A percentile compares a stretch with the other conserved stretches of the same genome.
Conservation (phyloP, 2,329 filamentous ascomycete genomes). For the Chrysoporthe austroafricana region DNA sequence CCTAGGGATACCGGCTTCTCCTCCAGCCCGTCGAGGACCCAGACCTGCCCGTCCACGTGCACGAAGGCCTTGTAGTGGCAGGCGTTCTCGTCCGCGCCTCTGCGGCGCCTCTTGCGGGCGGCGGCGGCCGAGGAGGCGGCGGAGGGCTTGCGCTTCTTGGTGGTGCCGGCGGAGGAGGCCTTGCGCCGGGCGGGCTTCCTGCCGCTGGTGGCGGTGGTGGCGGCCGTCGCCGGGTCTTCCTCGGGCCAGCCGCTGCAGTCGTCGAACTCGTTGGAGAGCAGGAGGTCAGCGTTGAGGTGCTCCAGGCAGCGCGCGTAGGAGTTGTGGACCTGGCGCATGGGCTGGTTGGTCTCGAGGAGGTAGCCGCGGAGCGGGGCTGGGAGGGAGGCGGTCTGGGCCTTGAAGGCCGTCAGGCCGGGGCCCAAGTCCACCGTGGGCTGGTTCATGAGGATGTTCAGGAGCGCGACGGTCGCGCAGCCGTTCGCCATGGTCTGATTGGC, state of each 20-base stretch:
- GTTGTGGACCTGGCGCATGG: slow-evolving; percentile 84
- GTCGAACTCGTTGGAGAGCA: slow-evolving; percentile 60
- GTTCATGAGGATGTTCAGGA: slow-evolving; percentile 95
- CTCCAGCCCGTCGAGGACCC: slow-evolving; percentile 88
- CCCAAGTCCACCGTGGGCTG: slow-evolving; percentile 69
- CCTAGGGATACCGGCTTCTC: slow-evolving; percentile 69
- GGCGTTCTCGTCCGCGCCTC: slow-evolving; percentile 56
- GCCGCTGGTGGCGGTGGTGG: slow-evolving; percentile 35
- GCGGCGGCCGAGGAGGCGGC: slow-evolving; percentile 34
- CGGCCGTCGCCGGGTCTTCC: slow-evolving; percentile 22
- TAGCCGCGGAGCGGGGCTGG: slow-evolving; percentile 76
- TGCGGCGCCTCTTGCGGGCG: slow-evolving; percentile 41
- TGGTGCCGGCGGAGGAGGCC: not conserved
- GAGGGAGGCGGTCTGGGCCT: slow-evolving; percentile 69
- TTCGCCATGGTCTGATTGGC: slow-evolving; percentile 89
- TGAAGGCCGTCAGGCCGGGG: slow-evolving; percentile 72
- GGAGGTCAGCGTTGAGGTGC: slow-evolving; percentile 72
- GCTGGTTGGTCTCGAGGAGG: slow-evolving; percentile 72
- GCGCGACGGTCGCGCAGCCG: slow-evolving; percentile 87
- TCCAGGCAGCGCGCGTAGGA: slow-evolving; percentile 83
- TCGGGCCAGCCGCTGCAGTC: slow-evolving; percentile 42
- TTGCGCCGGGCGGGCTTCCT: slow-evolving; percentile 33
- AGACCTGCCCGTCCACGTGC: slow-evolving; percentile 70
- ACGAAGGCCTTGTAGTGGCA: slow-evolving; percentile 93
- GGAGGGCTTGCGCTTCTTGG: slow-evolving; percentile 30